A percentile compares a stretch with the other conserved stretches of the same genome.
phyloP scores from a whole-genome alignment of 768 basidiomycete species.

The Collybia sp. region DNA sequence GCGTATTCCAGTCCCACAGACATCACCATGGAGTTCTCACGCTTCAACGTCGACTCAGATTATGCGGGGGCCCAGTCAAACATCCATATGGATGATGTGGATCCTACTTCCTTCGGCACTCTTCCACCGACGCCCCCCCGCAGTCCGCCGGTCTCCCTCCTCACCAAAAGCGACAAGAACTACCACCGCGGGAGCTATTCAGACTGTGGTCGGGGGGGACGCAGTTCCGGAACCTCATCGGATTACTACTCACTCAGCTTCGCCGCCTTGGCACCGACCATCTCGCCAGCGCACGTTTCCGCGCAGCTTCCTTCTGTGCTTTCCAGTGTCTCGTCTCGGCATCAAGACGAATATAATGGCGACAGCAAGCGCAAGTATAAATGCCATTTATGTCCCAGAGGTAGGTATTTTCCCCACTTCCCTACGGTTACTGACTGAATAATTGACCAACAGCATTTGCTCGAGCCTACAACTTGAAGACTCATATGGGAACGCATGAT shows the following conservation, averaged over 20 bases:
- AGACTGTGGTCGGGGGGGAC: constrained; percentile 57
- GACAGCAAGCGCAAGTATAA: constrained; percentile 79
- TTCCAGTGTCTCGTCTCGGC: constrained; percentile 36
- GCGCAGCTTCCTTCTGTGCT: constrained; percentile 42
- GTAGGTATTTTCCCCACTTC: constrained; percentile 29
- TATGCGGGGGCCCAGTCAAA: constrained; percentile 39
- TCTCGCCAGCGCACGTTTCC: constrained; percentile 55
- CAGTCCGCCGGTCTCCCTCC: constrained; percentile 35
- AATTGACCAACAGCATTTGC: constrained; percentile 64
- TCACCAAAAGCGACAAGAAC: constrained; percentile 28
- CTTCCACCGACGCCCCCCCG: constrained; percentile 56
- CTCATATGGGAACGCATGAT: constrained; percentile 93
- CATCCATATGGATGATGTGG: constrained; percentile 38
- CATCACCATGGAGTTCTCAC: constrained; percentile 70
- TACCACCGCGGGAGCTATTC: constrained; percentile 55
- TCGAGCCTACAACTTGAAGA: constrained; percentile 91
- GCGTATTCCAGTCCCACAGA: constrained; percentile 59
- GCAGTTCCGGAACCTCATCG: constrained; percentile 34
- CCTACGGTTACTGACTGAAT: constrained; percentile 2
- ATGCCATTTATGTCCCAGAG: constrained; percentile 69
- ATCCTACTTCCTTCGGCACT: constrained; percentile 55
- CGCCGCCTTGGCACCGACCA: constrained; percentile 34
- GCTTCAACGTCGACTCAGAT: constrained; percentile 58
- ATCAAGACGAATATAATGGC: constrained; percentile 45
- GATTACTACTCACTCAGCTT: constrained; percentile 44